These are phyloP conservation scores for Debaryomycetaceae sp. DNA, from an alignment of 1,139 yeast species.

Conservation along the genomic window DNA sequence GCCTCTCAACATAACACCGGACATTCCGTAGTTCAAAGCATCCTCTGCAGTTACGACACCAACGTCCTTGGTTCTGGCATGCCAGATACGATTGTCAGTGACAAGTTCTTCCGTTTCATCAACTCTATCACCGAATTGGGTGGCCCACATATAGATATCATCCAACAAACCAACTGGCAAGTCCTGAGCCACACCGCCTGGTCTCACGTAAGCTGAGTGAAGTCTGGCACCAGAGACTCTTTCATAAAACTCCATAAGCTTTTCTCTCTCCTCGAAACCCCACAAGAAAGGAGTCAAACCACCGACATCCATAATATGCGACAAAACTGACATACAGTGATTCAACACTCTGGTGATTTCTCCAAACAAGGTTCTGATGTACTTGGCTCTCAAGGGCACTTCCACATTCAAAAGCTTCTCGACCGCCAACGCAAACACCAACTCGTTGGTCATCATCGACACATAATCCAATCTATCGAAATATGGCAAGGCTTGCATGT, in stretches of 20 bases:
- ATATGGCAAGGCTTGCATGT: conserved; percentile 83
- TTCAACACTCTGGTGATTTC: conserved; percentile 83
- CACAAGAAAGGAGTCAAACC: conserved; percentile 90
- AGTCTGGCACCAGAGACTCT: conserved; percentile 89
- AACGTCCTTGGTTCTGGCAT: conserved; percentile 77
- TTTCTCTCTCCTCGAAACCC: conserved; percentile 94
- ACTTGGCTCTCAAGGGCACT: conserved; percentile 80
- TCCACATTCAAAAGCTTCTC: conserved; percentile 84
- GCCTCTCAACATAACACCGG: conserved; percentile 90
- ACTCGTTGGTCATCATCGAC: conserved; percentile 91
- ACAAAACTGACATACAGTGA: conserved; percentile 82
- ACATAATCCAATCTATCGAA: conserved; percentile 87
- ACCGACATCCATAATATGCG: conserved; percentile 95
- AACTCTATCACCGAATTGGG: conserved; percentile 89
- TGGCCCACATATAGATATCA: conserved; percentile 95
- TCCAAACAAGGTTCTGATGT: conserved; percentile 82
- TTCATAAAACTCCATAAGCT: conserved; percentile 90
- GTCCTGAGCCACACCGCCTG: conserved; percentile 91
- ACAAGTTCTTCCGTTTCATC: conserved; percentile 89
- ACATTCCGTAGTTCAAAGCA: conserved; percentile 74
- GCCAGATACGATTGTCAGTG: conserved; percentile 92
- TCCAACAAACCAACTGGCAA: conserved; percentile 82
- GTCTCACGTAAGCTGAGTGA: conserved; percentile 85
- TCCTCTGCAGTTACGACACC: conserved; percentile 85
- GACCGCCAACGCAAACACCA: conserved; percentile 79